Percentiles rank a stretch among this genome's conserved stretches.
Conservation (phyloP, 176 grass and related monocot genomes). For the Hordeum vulgare region MorexV3_pseudomolecules_assembly NC_058524.1:455591668-455592167, state of each 20-base stretch:
- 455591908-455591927: background rate
- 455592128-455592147: conserved; percentile 18
- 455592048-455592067: conserved; percentile 23
- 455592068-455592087: conserved; percentile 6
- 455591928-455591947: background rate
- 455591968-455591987: background rate
- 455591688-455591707: too few species aligned
- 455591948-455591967: background rate
- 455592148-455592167: background rate
- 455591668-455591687: too few species aligned
- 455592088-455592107: conserved; percentile 31
- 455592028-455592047: background rate
- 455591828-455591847: background rate
- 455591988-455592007: background rate
- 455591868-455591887: too few species aligned
- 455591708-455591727: too few species aligned
- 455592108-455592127: conserved; percentile 28
- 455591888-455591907: too few species aligned
- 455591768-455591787: background rate
- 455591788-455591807: background rate
- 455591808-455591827: background rate
- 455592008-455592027: background rate
- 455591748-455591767: too few species aligned
- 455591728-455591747: too few species aligned
- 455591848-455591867: background rate